Evolutionary conservation across 495 filamentous ascomycete species (phyloP).

Genomic region (Daldinia loculata): DNA sequence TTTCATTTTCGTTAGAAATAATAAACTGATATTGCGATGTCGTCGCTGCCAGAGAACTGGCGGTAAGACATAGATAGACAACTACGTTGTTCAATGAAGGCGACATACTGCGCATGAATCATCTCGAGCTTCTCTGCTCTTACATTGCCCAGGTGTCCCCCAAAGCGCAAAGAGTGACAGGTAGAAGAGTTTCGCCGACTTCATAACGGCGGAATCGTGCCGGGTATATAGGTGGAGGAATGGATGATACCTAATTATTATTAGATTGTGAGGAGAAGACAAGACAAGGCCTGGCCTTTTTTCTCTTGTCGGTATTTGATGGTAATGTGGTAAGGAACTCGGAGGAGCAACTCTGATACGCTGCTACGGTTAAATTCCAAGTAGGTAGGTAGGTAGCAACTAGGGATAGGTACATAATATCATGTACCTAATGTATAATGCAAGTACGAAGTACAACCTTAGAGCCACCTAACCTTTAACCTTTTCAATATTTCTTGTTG

Average conservation of each 20-base stretch:
- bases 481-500: not conserved
- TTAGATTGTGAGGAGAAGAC: slow-evolving; percentile 33
- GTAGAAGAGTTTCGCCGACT: slow-evolving; percentile 73
- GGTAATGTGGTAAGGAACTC: slow-evolving; percentile 17
- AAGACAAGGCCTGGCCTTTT: slow-evolving; percentile 27
- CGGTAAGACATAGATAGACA: slow-evolving; percentile 35
- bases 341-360: slow-evolving; percentile 6
- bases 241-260: slow-evolving; percentile 37
- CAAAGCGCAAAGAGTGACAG: slow-evolving; percentile 79
- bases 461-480: not conserved
- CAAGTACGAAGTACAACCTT: not conserved
- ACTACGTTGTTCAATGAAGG: slow-evolving; percentile 35
- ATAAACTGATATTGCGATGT: slow-evolving; percentile 36
- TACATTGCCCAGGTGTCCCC: slow-evolving; percentile 59
- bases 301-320: slow-evolving; percentile 32
- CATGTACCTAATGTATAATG: not conserved
- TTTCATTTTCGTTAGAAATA: slow-evolving; percentile 51
- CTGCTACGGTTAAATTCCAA: slow-evolving; percentile 40
- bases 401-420: slow-evolving; percentile 14
- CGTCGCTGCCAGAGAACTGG: slow-evolving; percentile 36
- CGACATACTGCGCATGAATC: slow-evolving; percentile 59
- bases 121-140: slow-evolving; percentile 49
- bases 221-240: slow-evolving; percentile 31
- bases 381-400: too few species aligned
- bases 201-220: slow-evolving; percentile 60